A percentile compares a stretch with the other conserved stretches of the same genome.
phyloP scores from a whole-genome alignment of 805 yeast genomes.

The Candida sphagnicola region DNA sequence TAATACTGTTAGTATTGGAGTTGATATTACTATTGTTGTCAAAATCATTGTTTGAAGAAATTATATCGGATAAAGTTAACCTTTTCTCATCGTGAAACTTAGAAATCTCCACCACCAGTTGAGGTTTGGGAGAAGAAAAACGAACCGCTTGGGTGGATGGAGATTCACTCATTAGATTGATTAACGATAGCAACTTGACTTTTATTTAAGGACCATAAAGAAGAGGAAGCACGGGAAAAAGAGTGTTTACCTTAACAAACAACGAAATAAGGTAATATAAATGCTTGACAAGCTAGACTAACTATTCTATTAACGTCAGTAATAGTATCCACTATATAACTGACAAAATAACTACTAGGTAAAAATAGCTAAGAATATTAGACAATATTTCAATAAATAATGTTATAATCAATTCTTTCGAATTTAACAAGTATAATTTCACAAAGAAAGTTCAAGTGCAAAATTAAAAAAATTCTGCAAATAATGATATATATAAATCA shows the following conservation, averaged over 20 bases:
- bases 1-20: constrained; percentile 11
- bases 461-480: background rate
- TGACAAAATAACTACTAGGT: too few relatives aligned
- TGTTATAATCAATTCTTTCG: too few relatives aligned
- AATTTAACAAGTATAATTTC: too few relatives aligned
- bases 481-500: background rate
- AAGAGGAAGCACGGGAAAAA: background rate
- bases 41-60: background rate
- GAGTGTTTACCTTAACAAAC: too few relatives aligned
- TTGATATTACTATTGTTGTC: background rate
- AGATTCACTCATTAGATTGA: constrained; percentile 32
- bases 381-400: too few relatives aligned
- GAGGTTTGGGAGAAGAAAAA: constrained; percentile 8
- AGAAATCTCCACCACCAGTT: background rate
- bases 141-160: constrained; percentile 19
- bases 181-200: constrained; percentile 30
- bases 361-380: too few relatives aligned
- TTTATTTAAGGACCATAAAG: constrained; percentile 3
- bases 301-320: too few relatives aligned
- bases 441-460: background rate
- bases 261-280: too few relatives aligned
- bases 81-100: background rate
- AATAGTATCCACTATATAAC: too few relatives aligned
- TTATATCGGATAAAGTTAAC: background rate
- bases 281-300: too few relatives aligned